A percentile compares a stretch with the other conserved stretches of the same genome.
These are phyloP conservation scores for Verticillium alfalfae DNA, from an alignment of 2,329 filamentous ascomycete species.

Conservation along the genomic window DNA sequence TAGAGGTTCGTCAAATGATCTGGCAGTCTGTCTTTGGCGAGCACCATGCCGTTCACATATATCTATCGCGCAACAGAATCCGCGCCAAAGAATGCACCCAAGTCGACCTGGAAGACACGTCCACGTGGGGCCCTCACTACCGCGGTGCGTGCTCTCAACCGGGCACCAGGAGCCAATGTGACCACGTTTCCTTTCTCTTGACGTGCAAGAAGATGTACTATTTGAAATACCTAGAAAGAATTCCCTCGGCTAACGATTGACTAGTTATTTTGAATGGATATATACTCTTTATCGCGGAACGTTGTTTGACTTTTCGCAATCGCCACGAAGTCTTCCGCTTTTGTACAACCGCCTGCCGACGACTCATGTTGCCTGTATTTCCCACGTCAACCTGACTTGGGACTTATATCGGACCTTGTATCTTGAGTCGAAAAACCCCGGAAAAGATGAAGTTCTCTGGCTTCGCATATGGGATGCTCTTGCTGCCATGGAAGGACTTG, in stretches of 20 bases:
- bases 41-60: conserved; percentile 8
- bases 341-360: conserved; percentile 3
- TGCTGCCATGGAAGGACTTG: conserved; percentile 10
- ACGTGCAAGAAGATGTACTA: conserved; percentile 11
- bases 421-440: background rate
- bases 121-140: background rate
- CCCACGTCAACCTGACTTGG: conserved; percentile 4
- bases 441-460: conserved; percentile 6
- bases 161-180: conserved; percentile 1
- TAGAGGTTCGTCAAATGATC: conserved; percentile 10
- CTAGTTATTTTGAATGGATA: conserved; percentile 12
- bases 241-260: conserved; percentile 5
- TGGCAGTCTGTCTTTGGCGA: conserved; percentile 10
- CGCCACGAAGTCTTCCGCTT: background rate
- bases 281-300: conserved; percentile 9
- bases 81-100: conserved; percentile 7
- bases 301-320: conserved; percentile 10
- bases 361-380: conserved; percentile 3
- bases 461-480: conserved; percentile 7
- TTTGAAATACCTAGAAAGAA: background rate
- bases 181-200: conserved; percentile 7
- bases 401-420: background rate
- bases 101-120: background rate
- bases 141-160: background rate
- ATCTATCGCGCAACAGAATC: conserved; percentile 2